Evolutionary conservation across 306 rosid species (phyloP), one percentile per base, ranked within the genome.

Genomic region (Delonix regia): DNA sequence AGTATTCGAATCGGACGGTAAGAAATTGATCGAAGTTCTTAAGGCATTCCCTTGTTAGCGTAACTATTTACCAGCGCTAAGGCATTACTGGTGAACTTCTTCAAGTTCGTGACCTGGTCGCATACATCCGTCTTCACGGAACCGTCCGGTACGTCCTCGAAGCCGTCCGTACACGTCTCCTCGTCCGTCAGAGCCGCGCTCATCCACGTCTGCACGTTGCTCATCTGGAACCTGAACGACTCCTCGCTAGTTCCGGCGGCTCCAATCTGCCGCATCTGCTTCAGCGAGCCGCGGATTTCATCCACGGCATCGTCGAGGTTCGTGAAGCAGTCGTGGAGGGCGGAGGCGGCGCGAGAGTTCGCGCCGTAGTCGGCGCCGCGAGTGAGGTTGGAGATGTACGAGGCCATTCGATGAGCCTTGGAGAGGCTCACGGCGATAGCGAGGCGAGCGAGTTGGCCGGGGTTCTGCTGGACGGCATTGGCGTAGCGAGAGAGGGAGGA

Each of bases 201-300:
- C 99, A 96, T 93, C 99, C 99, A 96, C 90, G 99, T 96, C 90
- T 96, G 99, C 7, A 96, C 99, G 85, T 96, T 93, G 67, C 98
- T 90, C 97, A 96, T 93, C 90, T 91, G 93, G 55, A 96, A 96
- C 78, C 82, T 64, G 69, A 93, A 89, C 73, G 94, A 86, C 25
- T 64, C 82, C 0, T 45, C 71, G 0, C 86, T 88, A 9, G 62
- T 14, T 2, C 88, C 86, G 10, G 81, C 64, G 14, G 81, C 86
- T 6, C 86, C 86, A 8, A 93, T 76, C 79, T 83, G 90, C 0
- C 91, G 81, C 96, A 96, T 96, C 98, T 96, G 98, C 38, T 84
- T 85, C 49, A 96, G 85, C 42, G 99, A 96, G 66, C 91, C 97
- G 14, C 90, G 94, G 55, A 96, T 96, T 88, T 90, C 91, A 75